A percentile compares a stretch with the other conserved stretches of the same genome.
Conservation (phyloP, 805 yeast species). For the Metschnikowia similis region DNA sequence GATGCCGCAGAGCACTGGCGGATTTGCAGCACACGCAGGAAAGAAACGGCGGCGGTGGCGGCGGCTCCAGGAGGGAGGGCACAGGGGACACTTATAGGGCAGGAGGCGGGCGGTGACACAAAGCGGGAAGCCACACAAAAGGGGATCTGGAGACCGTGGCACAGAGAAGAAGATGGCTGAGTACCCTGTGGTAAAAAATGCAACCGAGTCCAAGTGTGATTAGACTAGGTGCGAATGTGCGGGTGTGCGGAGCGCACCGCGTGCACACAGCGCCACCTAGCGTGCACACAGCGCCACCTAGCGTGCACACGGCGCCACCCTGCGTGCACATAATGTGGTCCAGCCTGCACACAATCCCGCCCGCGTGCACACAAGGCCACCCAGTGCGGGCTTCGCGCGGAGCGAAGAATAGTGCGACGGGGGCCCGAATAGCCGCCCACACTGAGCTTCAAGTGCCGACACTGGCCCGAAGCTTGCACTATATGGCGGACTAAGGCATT, state of each 20-base stretch:
- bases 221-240: neutral
- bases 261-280: neutral
- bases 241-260: too few species aligned
- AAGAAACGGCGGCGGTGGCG: neutral
- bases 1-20: neutral
- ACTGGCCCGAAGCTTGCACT: neutral
- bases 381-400: neutral
- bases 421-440: constrained; percentile 2
- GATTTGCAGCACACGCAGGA: neutral
- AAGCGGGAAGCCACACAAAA: neutral
- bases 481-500: neutral
- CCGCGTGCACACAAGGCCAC: too few species aligned
- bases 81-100: neutral
- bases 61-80: neutral
- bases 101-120: neutral
- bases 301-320: neutral
- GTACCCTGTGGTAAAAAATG: neutral
- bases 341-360: too few species aligned
- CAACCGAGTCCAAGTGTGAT: neutral
- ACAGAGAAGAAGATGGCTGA: neutral
- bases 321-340: too few species aligned
- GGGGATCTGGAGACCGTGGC: neutral
- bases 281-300: neutral
- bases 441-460: neutral
- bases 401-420: constrained; percentile 1